These are phyloP conservation scores for Tolypocladium inflatum DNA, from an alignment of 2,329 filamentous ascomycete species.

Conservation along the genomic window DNA sequence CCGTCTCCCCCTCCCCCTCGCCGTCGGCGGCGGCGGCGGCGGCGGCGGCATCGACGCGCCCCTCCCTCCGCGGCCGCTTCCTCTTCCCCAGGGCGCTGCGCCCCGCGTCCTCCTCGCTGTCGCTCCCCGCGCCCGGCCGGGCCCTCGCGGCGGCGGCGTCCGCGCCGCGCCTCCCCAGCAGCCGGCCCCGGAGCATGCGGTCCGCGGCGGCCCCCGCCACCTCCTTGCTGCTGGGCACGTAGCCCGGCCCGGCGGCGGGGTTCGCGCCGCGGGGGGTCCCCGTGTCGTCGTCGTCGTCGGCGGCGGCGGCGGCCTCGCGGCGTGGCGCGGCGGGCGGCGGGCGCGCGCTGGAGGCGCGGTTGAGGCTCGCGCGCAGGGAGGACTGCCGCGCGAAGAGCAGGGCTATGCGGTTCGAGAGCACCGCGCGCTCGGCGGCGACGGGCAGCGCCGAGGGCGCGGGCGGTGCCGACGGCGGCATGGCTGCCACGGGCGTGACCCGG, in stretches of 20 bases:
- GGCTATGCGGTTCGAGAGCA: conserved; percentile 31
- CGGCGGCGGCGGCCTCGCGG: conserved; percentile 2
- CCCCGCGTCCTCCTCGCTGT: conserved; percentile 26
- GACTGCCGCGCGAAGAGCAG: conserved; percentile 26
- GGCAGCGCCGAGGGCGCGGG: conserved; percentile 15
- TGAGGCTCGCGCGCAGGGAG: conserved; percentile 21
- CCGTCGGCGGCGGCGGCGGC: no score
- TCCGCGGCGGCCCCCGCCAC: conserved; percentile 11
- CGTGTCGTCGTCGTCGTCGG: conserved; percentile 8
- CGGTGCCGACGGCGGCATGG: neutral
- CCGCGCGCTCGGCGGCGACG: conserved; percentile 25
- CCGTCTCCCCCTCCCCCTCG: neutral
- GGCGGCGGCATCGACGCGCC: neutral
- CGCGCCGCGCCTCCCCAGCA: conserved; percentile 15
- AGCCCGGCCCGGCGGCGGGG: conserved; percentile 33
- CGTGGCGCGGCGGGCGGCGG: conserved; percentile 1
- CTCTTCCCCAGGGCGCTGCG: conserved; percentile 27
- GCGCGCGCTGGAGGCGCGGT: conserved; percentile 11
- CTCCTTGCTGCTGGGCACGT: conserved; percentile 15
- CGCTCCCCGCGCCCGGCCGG: conserved; percentile 16
- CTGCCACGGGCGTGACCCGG: no score
- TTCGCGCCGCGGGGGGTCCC: conserved; percentile 16
- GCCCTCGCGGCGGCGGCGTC: conserved; percentile 3
- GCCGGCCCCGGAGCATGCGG: conserved; percentile 19
- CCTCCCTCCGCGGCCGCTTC: conserved; percentile 19